Base-by-base conservation (phyloP, 257 asterid genomes). In the Osmanthus fragrans region DNA sequence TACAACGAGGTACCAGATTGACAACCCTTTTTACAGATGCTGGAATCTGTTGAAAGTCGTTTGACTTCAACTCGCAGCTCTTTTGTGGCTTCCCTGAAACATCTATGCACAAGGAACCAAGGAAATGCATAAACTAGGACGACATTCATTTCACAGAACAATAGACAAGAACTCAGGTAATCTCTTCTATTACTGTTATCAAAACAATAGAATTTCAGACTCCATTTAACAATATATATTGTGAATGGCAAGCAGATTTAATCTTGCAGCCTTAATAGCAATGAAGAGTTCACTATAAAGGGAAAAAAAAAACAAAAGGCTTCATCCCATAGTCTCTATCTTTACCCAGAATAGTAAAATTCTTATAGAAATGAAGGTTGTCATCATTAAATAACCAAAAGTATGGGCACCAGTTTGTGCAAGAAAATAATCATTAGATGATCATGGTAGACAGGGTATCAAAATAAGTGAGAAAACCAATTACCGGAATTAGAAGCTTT, bases 401-500 rank as follows among this genome's bases (percentile, higher is more conserved):
- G 4, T n/a, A 1, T 7, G 1, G 12, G 12, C 3, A 56, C 25
- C 65, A 5, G 11, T 4, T 56, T 18, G 25, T 56, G 25, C 12
- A 21, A 56, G 65, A 30, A n/a, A 56, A 56, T n/a, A 56, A 56
- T 21, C 29, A 56, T 56, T 19, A 56, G 9, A 4, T 56, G n/a
- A 56, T 64, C 79, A 63, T 56, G 47, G 64, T 45, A 42, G 66
- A 73, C 36, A 37, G 71, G 39, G 58, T 68, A 77, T 47, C 19
- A 60, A 29, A 79, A 63, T 36, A 60, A 73, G 75, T 37, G 72
- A 78, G 76, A 72, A 69, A 39, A 45, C 65, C 74, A 72, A 69
- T 63, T 81, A 95, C 98, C 97, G 89, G 96, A 87, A 97, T 93
- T 70, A 95, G 97, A 84, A 95, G 94, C 83, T 95, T 95, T 68